These are phyloP conservation scores for Jacaranda copaia DNA, from an alignment of 257 asterid genomes.

Conservation along the genomic window DNA sequence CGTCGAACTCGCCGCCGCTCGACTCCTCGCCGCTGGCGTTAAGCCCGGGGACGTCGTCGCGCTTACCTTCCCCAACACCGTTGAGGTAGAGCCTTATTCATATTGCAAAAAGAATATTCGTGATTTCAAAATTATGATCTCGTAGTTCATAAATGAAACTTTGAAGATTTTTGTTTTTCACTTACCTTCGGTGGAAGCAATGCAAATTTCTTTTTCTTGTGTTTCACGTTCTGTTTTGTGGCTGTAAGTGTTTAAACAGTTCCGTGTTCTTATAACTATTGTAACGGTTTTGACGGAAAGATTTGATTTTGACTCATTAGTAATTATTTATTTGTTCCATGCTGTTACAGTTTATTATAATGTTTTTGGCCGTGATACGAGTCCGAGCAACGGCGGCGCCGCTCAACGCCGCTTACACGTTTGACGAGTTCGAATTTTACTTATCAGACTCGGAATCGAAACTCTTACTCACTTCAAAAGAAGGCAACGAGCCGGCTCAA, in stretches of 20 bases:
- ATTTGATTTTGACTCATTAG: background rate
- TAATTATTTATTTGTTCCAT: conserved; percentile 2
- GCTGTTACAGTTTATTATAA: conserved; percentile 71
- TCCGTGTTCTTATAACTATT: conserved; percentile 9
- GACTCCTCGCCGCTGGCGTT: conserved; percentile 81
- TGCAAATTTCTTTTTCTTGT: conserved; percentile 10
- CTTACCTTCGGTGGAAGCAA: background rate
- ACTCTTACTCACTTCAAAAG: conserved; percentile 67
- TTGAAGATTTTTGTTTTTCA: background rate
- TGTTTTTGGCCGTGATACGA: conserved; percentile 87
- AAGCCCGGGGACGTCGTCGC: conserved; percentile 83
- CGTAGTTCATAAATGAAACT: background rate
- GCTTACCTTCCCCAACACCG: conserved; percentile 89
- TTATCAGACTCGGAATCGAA: conserved; percentile 89
- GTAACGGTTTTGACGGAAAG: conserved; percentile 15
- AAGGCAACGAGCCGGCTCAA: conserved; percentile 90
- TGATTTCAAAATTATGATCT: background rate
- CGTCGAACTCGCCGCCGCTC: conserved; percentile 72
- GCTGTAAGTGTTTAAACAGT: background rate
- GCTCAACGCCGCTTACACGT: conserved; percentile 95
- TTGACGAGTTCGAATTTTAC: conserved; percentile 91
- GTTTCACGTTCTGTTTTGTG: conserved; percentile 32
- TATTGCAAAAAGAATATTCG: background rate
- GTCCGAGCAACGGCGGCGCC: conserved; percentile 96
- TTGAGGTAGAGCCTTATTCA: conserved; percentile 60